Percentiles rank a stretch among this genome's conserved stretches.
phyloP scores from a whole-genome alignment of 108 stramenopile genomes.

The Poteriospumella lacustris region DNA sequence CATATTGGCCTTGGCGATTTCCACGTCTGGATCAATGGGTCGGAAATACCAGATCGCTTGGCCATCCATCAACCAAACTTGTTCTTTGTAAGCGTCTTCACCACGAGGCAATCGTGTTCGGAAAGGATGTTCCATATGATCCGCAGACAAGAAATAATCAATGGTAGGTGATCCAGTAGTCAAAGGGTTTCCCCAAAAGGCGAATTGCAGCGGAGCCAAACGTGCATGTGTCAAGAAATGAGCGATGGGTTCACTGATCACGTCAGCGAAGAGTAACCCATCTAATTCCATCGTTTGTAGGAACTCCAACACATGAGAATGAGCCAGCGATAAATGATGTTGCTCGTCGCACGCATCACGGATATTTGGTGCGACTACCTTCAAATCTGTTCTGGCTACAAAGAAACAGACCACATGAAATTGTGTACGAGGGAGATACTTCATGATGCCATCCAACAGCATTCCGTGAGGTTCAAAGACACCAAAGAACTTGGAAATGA shows the following conservation, averaged over 20 bases:
- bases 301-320: not conserved
- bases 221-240: conserved; percentile 46
- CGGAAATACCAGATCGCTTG: conserved; percentile 59
- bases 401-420: conserved; percentile 29
- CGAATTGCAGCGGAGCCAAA: conserved; percentile 42
- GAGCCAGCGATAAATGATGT: not conserved
- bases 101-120: conserved; percentile 24
- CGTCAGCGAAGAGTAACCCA: conserved; percentile 54
- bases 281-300: conserved; percentile 26
- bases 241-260: conserved; percentile 47
- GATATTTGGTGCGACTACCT: not conserved
- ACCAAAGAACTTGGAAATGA: conserved; percentile 56
- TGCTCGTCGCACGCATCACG: not conserved
- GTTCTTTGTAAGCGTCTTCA: conserved; percentile 59
- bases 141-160: conserved; percentile 57
- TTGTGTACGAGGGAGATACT: conserved; percentile 32
- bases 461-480: conserved; percentile 57
- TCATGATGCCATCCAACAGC: conserved; percentile 51
- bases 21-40: conserved; percentile 36
- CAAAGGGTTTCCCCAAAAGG: conserved; percentile 62
- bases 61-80: conserved; percentile 61
- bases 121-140: conserved; percentile 44
- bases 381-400: not conserved
- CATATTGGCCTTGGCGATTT: not conserved
- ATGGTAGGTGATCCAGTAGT: conserved; percentile 46